phyloP scores from a whole-genome alignment of 2,329 filamentous ascomycete genomes.

The Alternaria sp. region DNA sequence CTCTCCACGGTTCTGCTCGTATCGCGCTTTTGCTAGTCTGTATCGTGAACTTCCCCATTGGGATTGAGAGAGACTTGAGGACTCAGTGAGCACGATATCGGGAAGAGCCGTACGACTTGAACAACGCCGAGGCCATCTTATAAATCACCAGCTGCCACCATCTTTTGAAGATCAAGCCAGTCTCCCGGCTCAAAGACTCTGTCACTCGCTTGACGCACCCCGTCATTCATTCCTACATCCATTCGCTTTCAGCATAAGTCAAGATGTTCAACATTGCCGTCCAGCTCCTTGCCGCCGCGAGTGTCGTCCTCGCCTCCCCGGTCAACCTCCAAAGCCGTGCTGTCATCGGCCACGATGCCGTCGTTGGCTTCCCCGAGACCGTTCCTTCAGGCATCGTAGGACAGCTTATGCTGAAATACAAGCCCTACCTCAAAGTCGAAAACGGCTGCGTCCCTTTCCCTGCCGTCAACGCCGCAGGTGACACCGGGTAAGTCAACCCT shows the following conservation, averaged over 20 bases:
- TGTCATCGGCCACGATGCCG: constrained; percentile 53
- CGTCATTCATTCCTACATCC: neutral
- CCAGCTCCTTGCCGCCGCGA: constrained; percentile 29
- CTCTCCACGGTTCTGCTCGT: neutral
- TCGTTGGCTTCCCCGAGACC: constrained; percentile 62
- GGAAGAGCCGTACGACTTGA: neutral
- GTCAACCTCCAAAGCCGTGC: constrained; percentile 46
- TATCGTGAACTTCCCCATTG: constrained; percentile 4
- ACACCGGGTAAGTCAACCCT: constrained; percentile 57
- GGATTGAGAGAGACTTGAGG: neutral
- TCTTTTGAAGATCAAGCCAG: neutral
- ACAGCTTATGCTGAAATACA: constrained; percentile 61
- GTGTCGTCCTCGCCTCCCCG: constrained; percentile 33
- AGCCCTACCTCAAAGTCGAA: constrained; percentile 62
- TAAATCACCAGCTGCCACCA: neutral
- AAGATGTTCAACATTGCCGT: constrained; percentile 36
- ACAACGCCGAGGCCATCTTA: neutral
- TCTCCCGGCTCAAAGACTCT: neutral
- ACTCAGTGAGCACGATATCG: neutral
- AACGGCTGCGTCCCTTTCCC: constrained; percentile 70
- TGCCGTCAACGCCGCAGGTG: constrained; percentile 63
- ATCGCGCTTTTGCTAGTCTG: neutral
- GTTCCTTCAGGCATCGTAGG: constrained; percentile 59
- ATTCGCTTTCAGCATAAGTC: neutral
- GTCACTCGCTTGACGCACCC: neutral